These are phyloP conservation scores for Heracleum sosnowskyi DNA, from an alignment of 129 eudicot species.

Conservation along the genomic window DNA sequence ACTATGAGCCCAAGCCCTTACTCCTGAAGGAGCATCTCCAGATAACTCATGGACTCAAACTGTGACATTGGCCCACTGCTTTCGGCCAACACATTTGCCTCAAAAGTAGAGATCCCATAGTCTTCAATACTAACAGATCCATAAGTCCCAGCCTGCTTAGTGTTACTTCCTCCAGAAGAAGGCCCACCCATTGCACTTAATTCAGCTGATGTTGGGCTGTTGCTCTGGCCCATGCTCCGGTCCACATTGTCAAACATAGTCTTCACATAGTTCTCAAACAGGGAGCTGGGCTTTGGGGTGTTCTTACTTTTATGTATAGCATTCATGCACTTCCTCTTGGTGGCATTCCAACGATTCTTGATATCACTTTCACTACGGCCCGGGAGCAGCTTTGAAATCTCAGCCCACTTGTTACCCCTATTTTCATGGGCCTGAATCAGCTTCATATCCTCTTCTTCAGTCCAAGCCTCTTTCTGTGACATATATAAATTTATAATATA, in stretches of 20 bases:
- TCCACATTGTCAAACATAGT: conserved; percentile 10
- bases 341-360: conserved; percentile 50
- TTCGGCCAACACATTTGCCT: background rate
- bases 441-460: conserved; percentile 50
- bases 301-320: background rate
- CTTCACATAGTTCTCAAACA: conserved; percentile 38
- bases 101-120: background rate
- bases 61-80: background rate
- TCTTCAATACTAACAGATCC: background rate
- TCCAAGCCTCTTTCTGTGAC: conserved; percentile 56
- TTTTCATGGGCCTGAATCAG: conserved; percentile 44
- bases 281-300: conserved; percentile 2
- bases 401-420: conserved; percentile 62
- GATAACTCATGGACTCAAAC: conserved; percentile 42
- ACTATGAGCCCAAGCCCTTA: background rate
- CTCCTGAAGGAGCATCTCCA: conserved; percentile 24
- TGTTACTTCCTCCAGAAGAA: background rate
- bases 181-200: background rate
- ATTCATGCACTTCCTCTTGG: conserved; percentile 17
- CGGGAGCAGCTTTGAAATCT: conserved; percentile 49
- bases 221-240: background rate
- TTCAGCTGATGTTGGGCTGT: background rate
- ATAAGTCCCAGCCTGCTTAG: background rate
- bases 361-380: conserved; percentile 59
- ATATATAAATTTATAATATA: background rate